These are phyloP conservation scores for Paradendryphiella salina DNA, from an alignment of 2,329 filamentous ascomycete genomes.

Conservation along the genomic window DNA sequence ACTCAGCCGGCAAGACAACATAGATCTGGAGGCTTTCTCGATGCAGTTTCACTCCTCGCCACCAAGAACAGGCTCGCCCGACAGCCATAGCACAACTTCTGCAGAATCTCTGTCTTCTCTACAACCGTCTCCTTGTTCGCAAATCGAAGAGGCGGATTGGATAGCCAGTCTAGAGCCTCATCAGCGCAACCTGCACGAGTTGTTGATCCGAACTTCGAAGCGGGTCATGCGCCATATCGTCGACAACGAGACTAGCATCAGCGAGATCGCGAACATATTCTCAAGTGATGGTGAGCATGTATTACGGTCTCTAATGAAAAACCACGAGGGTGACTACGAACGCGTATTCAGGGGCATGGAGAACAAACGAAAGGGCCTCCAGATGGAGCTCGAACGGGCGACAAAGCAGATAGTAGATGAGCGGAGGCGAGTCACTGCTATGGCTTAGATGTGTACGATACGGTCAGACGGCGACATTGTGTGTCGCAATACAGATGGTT, in stretches of 20 bases:
- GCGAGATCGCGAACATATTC: conserved; percentile 51
- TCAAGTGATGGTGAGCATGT: conserved; percentile 50
- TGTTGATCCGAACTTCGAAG: conserved; percentile 48
- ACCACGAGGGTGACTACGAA: conserved; percentile 47
- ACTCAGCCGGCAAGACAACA: neutral
- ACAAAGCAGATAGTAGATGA: conserved; percentile 14
- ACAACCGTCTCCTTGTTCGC: conserved; percentile 22
- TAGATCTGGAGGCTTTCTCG: conserved; percentile 5
- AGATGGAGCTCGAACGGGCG: conserved; percentile 20
- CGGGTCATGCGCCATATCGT: conserved; percentile 52
- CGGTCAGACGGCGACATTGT: neutral
- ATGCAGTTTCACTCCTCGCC: conserved; percentile 31
- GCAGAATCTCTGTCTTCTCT: conserved; percentile 23
- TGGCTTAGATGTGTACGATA: neutral
- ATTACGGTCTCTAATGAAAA: conserved; percentile 48
- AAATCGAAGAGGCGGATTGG: conserved; percentile 46
- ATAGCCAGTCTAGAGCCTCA: conserved; percentile 45
- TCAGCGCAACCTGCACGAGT: conserved; percentile 46
- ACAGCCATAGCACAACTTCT: conserved; percentile 37
- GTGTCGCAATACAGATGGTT: neutral
- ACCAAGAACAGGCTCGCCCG: conserved; percentile 23
- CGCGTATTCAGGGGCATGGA: conserved; percentile 26
- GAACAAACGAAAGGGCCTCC: conserved; percentile 28
- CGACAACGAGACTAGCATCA: conserved; percentile 52
- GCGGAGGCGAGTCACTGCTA: conserved; percentile 7